Conservation (phyloP, 768 basidiomycete species). For the Lentinus tigrinus region DNA sequence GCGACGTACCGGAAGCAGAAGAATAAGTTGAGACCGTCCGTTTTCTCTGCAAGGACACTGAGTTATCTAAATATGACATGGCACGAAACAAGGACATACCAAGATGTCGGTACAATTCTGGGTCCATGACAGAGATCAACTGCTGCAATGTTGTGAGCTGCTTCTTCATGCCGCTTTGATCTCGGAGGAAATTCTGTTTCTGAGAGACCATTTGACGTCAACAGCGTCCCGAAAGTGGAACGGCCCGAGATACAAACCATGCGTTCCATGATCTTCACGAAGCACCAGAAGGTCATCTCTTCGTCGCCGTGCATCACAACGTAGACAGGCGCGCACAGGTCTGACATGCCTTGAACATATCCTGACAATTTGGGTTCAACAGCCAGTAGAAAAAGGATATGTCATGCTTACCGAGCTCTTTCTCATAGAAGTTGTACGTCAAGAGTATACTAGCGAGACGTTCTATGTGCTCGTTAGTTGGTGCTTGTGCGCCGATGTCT, state of each 20-base stretch:
- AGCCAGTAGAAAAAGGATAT: not conserved
- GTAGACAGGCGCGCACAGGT: conserved; percentile 91
- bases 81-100: conserved; percentile 43
- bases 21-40: conserved; percentile 89
- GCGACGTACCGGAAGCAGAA: conserved; percentile 91
- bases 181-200: conserved; percentile 94
- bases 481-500: conserved; percentile 85
- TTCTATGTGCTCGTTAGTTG: conserved; percentile 89
- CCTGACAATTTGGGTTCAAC: conserved; percentile 44
- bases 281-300: conserved; percentile 93
- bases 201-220: conserved; percentile 29
- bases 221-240: not conserved
- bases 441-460: conserved; percentile 82
- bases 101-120: conserved; percentile 89
- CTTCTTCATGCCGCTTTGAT: conserved; percentile 98
- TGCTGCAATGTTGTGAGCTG: conserved; percentile 89
- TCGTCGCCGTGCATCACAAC: conserved; percentile 89
- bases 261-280: conserved; percentile 90
- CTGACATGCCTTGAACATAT: conserved; percentile 99
- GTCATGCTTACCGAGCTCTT: conserved; percentile 68
- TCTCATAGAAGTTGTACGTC: conserved; percentile 90
- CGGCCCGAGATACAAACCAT: conserved; percentile 59
- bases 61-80: not conserved
- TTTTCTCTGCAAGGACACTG: conserved; percentile 56
- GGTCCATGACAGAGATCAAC: conserved; percentile 91